Evolutionary conservation across 768 basidiomycete species (phyloP).

Genomic region (Auricularia sp.): DNA sequence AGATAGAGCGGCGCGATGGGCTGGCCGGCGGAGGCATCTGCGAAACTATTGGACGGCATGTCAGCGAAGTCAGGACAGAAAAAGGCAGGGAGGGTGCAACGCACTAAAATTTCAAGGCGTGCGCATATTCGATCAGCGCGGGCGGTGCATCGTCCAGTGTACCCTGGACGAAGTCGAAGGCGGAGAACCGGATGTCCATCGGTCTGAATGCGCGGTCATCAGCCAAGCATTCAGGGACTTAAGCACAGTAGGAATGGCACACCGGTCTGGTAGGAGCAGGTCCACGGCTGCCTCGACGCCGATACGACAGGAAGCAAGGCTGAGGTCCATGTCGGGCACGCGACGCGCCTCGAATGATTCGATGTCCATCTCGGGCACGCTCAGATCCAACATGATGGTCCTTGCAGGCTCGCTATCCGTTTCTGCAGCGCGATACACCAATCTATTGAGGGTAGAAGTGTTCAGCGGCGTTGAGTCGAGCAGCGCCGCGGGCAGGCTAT

Average conservation of each 20-base stretch:
- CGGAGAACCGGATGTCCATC: slow-evolving; percentile 47
- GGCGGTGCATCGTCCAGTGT: slow-evolving; percentile 27
- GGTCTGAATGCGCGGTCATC: slow-evolving; percentile 25
- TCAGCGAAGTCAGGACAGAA: not conserved
- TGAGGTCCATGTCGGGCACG: not conserved
- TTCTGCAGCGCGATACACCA: slow-evolving; percentile 36
- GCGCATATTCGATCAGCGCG: slow-evolving; percentile 32
- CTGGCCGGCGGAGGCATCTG: slow-evolving; percentile 21
- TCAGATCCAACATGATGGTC: slow-evolving; percentile 33
- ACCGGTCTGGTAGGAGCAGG: slow-evolving; percentile 53
- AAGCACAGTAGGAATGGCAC: not conserved
- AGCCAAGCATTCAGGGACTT: too few relatives aligned
- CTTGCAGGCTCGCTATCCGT: slow-evolving; percentile 10
- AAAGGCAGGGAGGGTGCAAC: slow-evolving; percentile 7
- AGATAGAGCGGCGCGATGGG: slow-evolving; percentile 42
- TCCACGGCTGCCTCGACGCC: slow-evolving; percentile 33
- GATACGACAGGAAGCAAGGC: slow-evolving; percentile 20
- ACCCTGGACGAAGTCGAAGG: slow-evolving; percentile 26
- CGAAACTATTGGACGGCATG: slow-evolving; percentile 25
- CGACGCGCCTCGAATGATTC: not conserved
- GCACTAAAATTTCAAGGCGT: slow-evolving; percentile 34
- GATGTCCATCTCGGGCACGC: slow-evolving; percentile 6
- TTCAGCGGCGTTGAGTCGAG: slow-evolving; percentile 21
- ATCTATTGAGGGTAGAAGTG: slow-evolving; percentile 34
- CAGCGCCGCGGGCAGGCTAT: slow-evolving; percentile 31